Conservation (phyloP, 495 filamentous ascomycete genomes). For the Daldinia grandis region DNA sequence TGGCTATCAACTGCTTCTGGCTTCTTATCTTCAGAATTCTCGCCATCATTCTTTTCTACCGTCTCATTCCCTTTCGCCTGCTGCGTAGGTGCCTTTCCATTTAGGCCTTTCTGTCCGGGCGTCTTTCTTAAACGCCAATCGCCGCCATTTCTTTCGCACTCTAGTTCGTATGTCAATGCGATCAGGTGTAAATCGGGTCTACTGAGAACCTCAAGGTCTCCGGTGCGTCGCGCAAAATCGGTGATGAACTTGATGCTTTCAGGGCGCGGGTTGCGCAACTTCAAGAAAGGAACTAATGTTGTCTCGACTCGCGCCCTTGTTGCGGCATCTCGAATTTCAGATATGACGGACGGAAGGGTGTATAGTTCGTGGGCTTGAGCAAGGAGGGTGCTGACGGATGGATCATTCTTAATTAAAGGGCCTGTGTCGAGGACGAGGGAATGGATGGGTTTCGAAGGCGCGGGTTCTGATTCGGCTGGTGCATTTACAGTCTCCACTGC, state of each 20-base stretch:
- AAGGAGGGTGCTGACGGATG: conserved; percentile 78
- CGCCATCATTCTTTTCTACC: conserved; percentile 15
- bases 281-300: conserved; percentile 83
- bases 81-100: conserved; percentile 69
- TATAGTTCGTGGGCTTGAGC: conserved; percentile 77
- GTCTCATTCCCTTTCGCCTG: conserved; percentile 37
- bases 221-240: conserved; percentile 88
- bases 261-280: conserved; percentile 73
- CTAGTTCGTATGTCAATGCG: conserved; percentile 90
- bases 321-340: conserved; percentile 87
- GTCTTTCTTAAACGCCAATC: conserved; percentile 81
- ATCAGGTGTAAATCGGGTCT: conserved; percentile 87
- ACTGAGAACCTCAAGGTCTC: conserved; percentile 87
- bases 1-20: background rate
- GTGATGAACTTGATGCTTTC: conserved; percentile 80
- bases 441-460: conserved; percentile 70
- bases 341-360: conserved; percentile 86
- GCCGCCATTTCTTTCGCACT: conserved; percentile 82
- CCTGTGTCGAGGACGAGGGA: conserved; percentile 90
- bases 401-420: conserved; percentile 89
- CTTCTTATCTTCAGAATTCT: conserved; percentile 5
- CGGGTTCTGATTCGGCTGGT: conserved; percentile 11
- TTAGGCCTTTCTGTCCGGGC: conserved; percentile 78
- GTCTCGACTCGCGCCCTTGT: conserved; percentile 82
- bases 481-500: background rate